phyloP scores from a whole-genome alignment of 2,329 filamentous ascomycete species.

The Westerdykella ornata region DNA sequence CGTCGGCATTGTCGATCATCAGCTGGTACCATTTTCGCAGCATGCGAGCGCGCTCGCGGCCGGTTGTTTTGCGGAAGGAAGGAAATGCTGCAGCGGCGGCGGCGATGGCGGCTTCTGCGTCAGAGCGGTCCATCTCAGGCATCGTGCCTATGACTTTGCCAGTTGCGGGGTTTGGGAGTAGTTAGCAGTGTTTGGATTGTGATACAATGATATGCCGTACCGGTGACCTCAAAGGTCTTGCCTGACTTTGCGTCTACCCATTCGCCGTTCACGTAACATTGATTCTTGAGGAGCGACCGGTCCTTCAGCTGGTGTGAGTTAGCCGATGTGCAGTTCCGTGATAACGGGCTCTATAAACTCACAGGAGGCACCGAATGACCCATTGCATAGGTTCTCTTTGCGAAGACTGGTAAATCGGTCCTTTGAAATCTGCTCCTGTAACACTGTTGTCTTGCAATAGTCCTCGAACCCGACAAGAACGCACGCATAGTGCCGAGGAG shows the following conservation, averaged over 20 bases:
- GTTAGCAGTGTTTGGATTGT: background rate
- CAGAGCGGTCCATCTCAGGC: constrained; percentile 73
- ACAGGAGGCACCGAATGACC: constrained; percentile 39
- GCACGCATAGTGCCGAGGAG: constrained; percentile 24
- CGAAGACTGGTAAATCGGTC: constrained; percentile 29
- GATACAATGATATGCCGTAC: constrained; percentile 22
- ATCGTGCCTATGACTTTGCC: constrained; percentile 73
- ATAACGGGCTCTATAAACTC: background rate
- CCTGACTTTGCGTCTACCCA: constrained; percentile 82
- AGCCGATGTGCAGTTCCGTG: constrained; percentile 8
- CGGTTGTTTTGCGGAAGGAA: constrained; percentile 63
- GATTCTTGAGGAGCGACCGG: constrained; percentile 66
- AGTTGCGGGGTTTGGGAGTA: constrained; percentile 65
- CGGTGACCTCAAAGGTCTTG: constrained; percentile 79
- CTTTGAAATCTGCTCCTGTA: constrained; percentile 29
- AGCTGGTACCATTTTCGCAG: constrained; percentile 77
- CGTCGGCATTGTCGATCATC: constrained; percentile 69
- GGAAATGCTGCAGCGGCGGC: constrained; percentile 74
- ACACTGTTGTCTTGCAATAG: constrained; percentile 25
- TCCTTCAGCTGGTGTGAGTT: constrained; percentile 40
- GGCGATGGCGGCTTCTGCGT: constrained; percentile 73
- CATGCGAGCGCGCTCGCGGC: constrained; percentile 66
- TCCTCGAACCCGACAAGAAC: constrained; percentile 25
- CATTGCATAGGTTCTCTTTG: constrained; percentile 41
- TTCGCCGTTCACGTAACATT: constrained; percentile 84